These are phyloP conservation scores for Parasitella parasitica DNA, from an alignment of 371 early-diverging fungal species.

Conservation along the genomic window DNA sequence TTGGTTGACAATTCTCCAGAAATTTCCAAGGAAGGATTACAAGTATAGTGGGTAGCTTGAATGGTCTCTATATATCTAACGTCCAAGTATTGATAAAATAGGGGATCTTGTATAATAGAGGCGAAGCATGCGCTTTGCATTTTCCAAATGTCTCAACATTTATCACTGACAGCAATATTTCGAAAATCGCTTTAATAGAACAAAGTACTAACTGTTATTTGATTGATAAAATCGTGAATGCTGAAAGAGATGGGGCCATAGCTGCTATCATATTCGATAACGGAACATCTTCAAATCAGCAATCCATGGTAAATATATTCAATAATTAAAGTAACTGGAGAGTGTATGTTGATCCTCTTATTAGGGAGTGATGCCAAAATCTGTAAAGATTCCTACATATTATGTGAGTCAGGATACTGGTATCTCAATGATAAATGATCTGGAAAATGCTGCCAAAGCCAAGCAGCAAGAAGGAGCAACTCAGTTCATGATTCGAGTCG, in stretches of 20 bases:
- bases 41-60: not conserved
- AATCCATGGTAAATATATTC: not conserved
- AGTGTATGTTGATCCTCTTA: not conserved
- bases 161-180: slow-evolving; percentile 1
- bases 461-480: not conserved
- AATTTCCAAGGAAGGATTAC: not conserved
- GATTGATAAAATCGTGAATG: slow-evolving; percentile 25
- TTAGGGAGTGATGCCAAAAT: slow-evolving; percentile 25
- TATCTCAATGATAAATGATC: slow-evolving; percentile 11
- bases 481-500: slow-evolving; percentile 21
- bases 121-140: slow-evolving; percentile 6
- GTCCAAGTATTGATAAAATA: not conserved
- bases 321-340: not conserved
- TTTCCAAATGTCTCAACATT: not conserved
- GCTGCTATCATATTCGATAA: slow-evolving; percentile 35
- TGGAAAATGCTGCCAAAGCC: slow-evolving; percentile 14
- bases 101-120: slow-evolving; percentile 14
- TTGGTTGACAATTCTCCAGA: slow-evolving; percentile 9
- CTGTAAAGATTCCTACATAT: slow-evolving; percentile 28
- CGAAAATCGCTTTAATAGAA: slow-evolving; percentile 28
- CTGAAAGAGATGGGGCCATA: slow-evolving; percentile 31
- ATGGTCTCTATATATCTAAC: no score
- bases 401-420: slow-evolving; percentile 26
- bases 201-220: slow-evolving; percentile 27
- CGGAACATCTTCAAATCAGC: slow-evolving; percentile 2